Evolutionary conservation across 192 early-diverging fungal genomes (phyloP), one percentile per base, ranked within the genome.

Genomic region (Linnemannia schmuckeri): DNA sequence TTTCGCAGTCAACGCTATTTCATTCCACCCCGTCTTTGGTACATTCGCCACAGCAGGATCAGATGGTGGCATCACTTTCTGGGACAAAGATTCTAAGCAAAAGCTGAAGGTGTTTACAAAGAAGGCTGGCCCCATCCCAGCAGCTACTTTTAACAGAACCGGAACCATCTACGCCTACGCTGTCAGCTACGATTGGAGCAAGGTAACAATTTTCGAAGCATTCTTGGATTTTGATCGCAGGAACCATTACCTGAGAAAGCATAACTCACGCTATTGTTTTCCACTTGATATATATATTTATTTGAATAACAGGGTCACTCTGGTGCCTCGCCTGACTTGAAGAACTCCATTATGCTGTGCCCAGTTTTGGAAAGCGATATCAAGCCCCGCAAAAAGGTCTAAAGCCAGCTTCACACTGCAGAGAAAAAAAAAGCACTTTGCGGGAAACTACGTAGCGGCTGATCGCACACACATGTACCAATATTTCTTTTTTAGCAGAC

Each of bases 71-170:
- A 93, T 97, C 76, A 91, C 93, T 61, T 97, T 98, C 82, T 99
- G 98, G 98, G 98, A 99, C 90, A 98, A 98, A 88, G 96, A 97
- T 83, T 94, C 96, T 37, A 96, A 95, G 90, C 95, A 95, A 75
- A 93, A 95, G 77, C 92, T 98, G 74, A 98, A 98, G 89, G 82
- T 89, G 33, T 95, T 96, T 82, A 69, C 82, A 54, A 93, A 93
- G 52, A 86, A 95, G 41, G 92, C 91, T 46, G 90, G 82, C 2
- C 94, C 95, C 18, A 95, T 99, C 70, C 79, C 94, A 6, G 88
- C 93, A 49, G 90, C 95, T 20, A 91, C 96, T 5, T 98, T 98
- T 88, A 96, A 93, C 77, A 54, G 86, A 37, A 96, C 95, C 61
- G 98, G 97, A 30, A 92, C 85, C 41, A 96, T 98, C 75, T 98